Evolutionary conservation across 2,329 filamentous ascomycete species (phyloP).

Genomic region (Penicillium sp.): DNA sequence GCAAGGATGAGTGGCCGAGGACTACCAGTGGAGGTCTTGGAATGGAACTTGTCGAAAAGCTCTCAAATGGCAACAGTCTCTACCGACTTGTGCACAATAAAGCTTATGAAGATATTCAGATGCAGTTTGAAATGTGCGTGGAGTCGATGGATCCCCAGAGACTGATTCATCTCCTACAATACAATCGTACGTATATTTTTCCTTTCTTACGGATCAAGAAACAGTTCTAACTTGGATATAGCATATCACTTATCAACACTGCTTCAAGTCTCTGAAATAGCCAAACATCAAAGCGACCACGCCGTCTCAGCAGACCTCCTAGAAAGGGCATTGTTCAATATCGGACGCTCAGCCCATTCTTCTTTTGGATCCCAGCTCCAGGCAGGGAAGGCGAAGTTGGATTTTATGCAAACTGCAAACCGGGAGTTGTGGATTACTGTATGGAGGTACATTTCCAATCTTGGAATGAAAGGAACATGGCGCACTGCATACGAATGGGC

Average conservation of each 20-base stretch:
- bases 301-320: conserved; percentile 80
- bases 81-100: conserved; percentile 75
- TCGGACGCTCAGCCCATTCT: conserved; percentile 83
- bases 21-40: conserved; percentile 74
- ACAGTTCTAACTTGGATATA: conserved; percentile 28
- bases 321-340: conserved; percentile 86
- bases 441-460: conserved; percentile 80
- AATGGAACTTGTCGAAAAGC: conserved; percentile 66
- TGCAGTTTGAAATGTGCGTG: conserved; percentile 73
- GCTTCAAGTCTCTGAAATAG: conserved; percentile 89
- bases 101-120: conserved; percentile 70
- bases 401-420: conserved; percentile 80
- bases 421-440: conserved; percentile 87
- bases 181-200: conserved; percentile 46
- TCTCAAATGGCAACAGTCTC: conserved; percentile 58
- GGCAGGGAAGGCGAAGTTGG: conserved; percentile 72
- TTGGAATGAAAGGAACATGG: conserved; percentile 89
- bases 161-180: conserved; percentile 70
- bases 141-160: conserved; percentile 78
- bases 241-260: conserved; percentile 88
- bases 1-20: conserved; percentile 81
- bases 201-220: not conserved
- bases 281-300: conserved; percentile 85
- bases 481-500: conserved; percentile 91
- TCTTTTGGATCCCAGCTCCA: conserved; percentile 73